phyloP scores from a whole-genome alignment of 108 stramenopile species.

The Fistulifera solaris region DNA sequence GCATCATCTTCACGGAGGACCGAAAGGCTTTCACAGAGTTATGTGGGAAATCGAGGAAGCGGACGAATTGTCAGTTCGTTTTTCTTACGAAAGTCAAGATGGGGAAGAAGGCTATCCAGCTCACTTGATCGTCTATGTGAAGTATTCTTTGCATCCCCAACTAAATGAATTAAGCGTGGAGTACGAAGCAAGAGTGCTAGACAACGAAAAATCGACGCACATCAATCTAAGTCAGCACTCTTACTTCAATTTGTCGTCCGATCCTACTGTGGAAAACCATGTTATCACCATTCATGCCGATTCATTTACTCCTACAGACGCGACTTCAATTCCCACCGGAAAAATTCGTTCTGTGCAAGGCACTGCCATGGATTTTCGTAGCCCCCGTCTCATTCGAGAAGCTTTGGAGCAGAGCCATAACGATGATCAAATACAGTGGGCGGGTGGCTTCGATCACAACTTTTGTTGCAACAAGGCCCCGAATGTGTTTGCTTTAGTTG shows the following conservation, averaged over 20 bases:
- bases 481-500: no score
- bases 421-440: slow-evolving; percentile 3
- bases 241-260: slow-evolving; percentile 75
- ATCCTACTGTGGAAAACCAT: slow-evolving; percentile 57
- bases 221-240: slow-evolving; percentile 77
- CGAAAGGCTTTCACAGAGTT: slow-evolving; percentile 38
- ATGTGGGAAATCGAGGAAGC: slow-evolving; percentile 40
- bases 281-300: slow-evolving; percentile 32
- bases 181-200: slow-evolving; percentile 40
- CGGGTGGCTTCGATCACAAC: slow-evolving; percentile 82
- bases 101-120: slow-evolving; percentile 84
- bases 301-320: slow-evolving; percentile 60
- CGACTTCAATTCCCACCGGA: slow-evolving; percentile 59
- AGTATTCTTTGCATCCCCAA: slow-evolving; percentile 41
- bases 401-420: slow-evolving; percentile 20
- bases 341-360: slow-evolving; percentile 30
- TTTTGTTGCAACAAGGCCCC: slow-evolving; percentile 7
- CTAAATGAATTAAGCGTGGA: slow-evolving; percentile 21
- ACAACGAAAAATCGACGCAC: slow-evolving; percentile 25
- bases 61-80: slow-evolving; percentile 24
- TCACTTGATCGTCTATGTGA: slow-evolving; percentile 38
- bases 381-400: slow-evolving; percentile 24
- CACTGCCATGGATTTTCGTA: slow-evolving; percentile 48
- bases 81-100: slow-evolving; percentile 45
- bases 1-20: slow-evolving; percentile 83